phyloP scores from a whole-genome alignment of 208 protist genomes.

The Trypanosoma melophagium region DNA sequence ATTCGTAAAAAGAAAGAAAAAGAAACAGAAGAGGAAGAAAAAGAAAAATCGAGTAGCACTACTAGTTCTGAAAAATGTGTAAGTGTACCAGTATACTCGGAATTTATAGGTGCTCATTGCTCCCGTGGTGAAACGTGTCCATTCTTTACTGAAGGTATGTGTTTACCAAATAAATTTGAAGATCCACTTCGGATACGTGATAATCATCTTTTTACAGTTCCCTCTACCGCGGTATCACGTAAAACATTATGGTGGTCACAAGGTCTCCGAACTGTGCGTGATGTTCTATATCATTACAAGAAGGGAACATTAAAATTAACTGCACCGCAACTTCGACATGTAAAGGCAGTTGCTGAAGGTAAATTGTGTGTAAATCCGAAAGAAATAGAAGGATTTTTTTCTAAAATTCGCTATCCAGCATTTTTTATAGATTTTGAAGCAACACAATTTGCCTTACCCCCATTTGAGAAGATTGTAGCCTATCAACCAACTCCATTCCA shows the following conservation, averaged over 20 bases:
- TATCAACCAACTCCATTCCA: slow-evolving; percentile 88
- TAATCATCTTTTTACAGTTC: slow-evolving; percentile 89
- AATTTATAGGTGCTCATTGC: slow-evolving; percentile 70
- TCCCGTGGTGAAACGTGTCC: slow-evolving; percentile 71
- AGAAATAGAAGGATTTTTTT: slow-evolving; percentile 83
- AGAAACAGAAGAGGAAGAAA: neutral
- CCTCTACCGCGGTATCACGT: slow-evolving; percentile 59
- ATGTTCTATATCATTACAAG: slow-evolving; percentile 67
- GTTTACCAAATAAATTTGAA: slow-evolving; percentile 71
- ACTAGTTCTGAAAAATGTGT: slow-evolving; percentile 6
- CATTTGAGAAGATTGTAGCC: slow-evolving; percentile 72
- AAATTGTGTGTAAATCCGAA: slow-evolving; percentile 66
- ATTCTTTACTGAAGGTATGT: slow-evolving; percentile 83
- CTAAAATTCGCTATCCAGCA: slow-evolving; percentile 68
- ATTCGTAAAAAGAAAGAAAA: slow-evolving; percentile 14
- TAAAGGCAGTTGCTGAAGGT: slow-evolving; percentile 60
- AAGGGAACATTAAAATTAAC: slow-evolving; percentile 65
- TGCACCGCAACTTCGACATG: slow-evolving; percentile 80
- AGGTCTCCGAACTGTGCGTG: slow-evolving; percentile 69
- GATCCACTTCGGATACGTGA: slow-evolving; percentile 55
- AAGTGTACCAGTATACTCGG: slow-evolving; percentile 44
- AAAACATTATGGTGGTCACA: slow-evolving; percentile 82
- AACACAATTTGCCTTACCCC: slow-evolving; percentile 83
- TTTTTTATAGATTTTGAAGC: slow-evolving; percentile 92
- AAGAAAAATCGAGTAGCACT: slow-evolving; percentile 10